A percentile compares a stretch with the other conserved stretches of the same genome.
phyloP scores from a whole-genome alignment of 1,284 basidiomycete genomes.

The Cutaneotrichosporon cavernicola region DNA sequence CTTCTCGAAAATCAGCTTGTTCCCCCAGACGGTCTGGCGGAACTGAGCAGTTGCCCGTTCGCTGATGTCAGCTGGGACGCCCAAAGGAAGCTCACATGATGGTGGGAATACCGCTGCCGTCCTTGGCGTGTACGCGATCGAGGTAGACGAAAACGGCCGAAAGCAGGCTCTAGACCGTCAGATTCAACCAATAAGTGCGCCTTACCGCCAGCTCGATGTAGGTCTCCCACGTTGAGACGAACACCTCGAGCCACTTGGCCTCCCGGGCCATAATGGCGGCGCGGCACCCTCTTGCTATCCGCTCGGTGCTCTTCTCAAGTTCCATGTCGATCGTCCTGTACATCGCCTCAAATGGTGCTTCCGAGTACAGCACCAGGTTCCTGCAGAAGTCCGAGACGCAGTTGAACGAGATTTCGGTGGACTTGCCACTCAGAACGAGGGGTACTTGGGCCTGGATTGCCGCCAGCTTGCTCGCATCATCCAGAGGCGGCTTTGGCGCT shows the following conservation, averaged over 20 bases:
- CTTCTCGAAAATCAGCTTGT: conserved; percentile 55
- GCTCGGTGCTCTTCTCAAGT: conserved; percentile 24
- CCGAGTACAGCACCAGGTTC: conserved; percentile 26
- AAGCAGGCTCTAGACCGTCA: conserved; percentile 36
- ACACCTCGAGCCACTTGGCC: conserved; percentile 30
- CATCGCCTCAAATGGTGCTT: conserved; percentile 16
- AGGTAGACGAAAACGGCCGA: conserved; percentile 50
- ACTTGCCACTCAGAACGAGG: conserved; percentile 31
- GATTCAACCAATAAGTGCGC: conserved; percentile 9
- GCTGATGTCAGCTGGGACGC: conserved; percentile 13
- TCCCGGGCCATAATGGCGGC: conserved; percentile 36
- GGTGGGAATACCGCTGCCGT: conserved; percentile 30
- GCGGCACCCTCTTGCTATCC: conserved; percentile 33
- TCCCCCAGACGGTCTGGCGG: conserved; percentile 58
- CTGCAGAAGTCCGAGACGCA: conserved; percentile 33
- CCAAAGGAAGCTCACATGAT: conserved; percentile 33
- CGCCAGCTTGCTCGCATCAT: background rate
- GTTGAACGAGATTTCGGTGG: conserved; percentile 34
- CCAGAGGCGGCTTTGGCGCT: background rate
- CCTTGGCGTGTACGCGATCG: conserved; percentile 43
- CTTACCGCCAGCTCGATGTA: conserved; percentile 37
- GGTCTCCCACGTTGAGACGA: conserved; percentile 33
- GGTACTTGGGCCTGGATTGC: conserved; percentile 18
- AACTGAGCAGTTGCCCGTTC: conserved; percentile 58
- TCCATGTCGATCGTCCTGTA: conserved; percentile 32